Conservation (phyloP, 495 filamentous ascomycete genomes). For the Tuber calosporum region DNA sequence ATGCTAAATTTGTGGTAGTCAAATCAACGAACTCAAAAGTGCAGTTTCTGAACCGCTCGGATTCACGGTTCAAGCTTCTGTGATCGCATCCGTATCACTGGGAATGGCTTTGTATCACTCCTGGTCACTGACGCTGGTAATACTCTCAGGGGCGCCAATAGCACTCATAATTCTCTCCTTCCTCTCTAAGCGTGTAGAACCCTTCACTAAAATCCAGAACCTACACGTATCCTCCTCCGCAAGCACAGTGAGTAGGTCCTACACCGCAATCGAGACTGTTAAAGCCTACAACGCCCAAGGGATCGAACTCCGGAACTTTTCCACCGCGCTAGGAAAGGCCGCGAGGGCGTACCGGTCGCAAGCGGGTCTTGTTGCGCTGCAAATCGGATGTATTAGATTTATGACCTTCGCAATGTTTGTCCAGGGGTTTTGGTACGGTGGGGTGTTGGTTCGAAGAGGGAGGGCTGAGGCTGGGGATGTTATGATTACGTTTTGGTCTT, state of each 20-base stretch:
- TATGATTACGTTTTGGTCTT: slow-evolving; percentile 78
- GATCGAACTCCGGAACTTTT: slow-evolving; percentile 62
- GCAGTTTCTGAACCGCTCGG: slow-evolving; percentile 74
- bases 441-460: slow-evolving; percentile 53
- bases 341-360: slow-evolving; percentile 60
- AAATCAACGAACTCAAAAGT: slow-evolving; percentile 73
- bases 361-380: slow-evolving; percentile 58
- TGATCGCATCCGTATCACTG: slow-evolving; percentile 57
- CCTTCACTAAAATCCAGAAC: slow-evolving; percentile 63
- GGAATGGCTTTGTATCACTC: slow-evolving; percentile 66
- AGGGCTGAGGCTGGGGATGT: slow-evolving; percentile 57
- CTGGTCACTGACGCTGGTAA: slow-evolving; percentile 80
- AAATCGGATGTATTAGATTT: slow-evolving; percentile 65
- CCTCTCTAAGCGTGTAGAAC: slow-evolving; percentile 55
- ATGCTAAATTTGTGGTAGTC: slow-evolving; percentile 48
- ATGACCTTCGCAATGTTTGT: slow-evolving; percentile 76
- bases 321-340: slow-evolving; percentile 52
- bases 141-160: slow-evolving; percentile 66
- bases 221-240: slow-evolving; percentile 61
- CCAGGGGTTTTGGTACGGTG: slow-evolving; percentile 86
- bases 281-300: slow-evolving; percentile 77
- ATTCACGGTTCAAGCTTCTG: slow-evolving; percentile 55
- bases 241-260: slow-evolving; percentile 61
- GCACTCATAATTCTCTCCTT: slow-evolving; percentile 54
- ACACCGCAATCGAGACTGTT: slow-evolving; percentile 72